Percentiles rank a stretch among this genome's conserved stretches.
Conservation (phyloP, 495 filamentous ascomycete genomes). For the Podospora fimiseda region DNA sequence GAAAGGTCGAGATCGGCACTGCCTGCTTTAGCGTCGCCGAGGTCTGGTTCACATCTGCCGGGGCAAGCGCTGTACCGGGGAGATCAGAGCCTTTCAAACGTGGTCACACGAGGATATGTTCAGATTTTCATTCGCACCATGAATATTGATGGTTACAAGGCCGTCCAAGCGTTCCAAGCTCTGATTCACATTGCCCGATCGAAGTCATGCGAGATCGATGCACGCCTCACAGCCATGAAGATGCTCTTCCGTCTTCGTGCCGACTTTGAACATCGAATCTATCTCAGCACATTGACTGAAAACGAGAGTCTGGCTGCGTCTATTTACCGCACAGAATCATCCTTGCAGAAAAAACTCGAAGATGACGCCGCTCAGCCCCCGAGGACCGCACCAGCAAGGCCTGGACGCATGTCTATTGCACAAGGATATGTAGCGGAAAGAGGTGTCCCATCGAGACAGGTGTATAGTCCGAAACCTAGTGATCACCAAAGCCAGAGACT, state of each 20-base stretch:
- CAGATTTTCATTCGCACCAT: constrained; percentile 57
- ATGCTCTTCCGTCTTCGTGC: constrained; percentile 78
- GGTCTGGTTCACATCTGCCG: constrained; percentile 6
- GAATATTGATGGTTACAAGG: constrained; percentile 47
- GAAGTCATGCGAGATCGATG: constrained; percentile 51
- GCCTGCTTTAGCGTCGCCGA: constrained; percentile 25
- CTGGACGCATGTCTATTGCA: constrained; percentile 36
- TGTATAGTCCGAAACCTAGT: constrained; percentile 32
- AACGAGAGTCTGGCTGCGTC: constrained; percentile 63
- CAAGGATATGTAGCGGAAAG: constrained; percentile 37
- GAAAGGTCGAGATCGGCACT: constrained; percentile 33
- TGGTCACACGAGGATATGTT: constrained; percentile 51
- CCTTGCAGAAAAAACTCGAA: constrained; percentile 42
- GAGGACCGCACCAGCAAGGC: constrained; percentile 33
- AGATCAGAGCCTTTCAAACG: constrained; percentile 46
- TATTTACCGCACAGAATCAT: constrained; percentile 59
- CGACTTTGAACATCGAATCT: constrained; percentile 67
- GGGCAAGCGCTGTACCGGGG: constrained; percentile 18
- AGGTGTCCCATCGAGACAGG: constrained; percentile 25
- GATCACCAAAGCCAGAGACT: constrained; percentile 36
- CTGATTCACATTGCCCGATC: constrained; percentile 55
- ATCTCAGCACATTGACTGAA: constrained; percentile 58
- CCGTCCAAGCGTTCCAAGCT: constrained; percentile 44
- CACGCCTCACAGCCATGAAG: constrained; percentile 75
- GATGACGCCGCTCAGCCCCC: constrained; percentile 42